A percentile compares a stretch with the other conserved stretches of the same genome.
These are phyloP conservation scores for Solanum pennellii DNA, from an alignment of 257 asterid genomes.

Conservation along the genomic window DNA sequence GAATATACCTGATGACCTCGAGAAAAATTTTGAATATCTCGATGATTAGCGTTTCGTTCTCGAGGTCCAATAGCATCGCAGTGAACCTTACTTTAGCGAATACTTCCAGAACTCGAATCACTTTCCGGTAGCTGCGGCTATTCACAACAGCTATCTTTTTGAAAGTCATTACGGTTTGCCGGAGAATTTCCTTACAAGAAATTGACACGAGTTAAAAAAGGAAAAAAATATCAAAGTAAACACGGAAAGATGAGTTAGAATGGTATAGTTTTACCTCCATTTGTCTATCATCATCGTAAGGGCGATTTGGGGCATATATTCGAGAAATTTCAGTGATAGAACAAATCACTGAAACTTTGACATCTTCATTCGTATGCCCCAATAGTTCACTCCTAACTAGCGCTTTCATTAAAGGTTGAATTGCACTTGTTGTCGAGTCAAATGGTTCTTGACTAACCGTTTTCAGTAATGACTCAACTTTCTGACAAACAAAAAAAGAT, in stretches of 20 bases:
- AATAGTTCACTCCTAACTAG: constrained; percentile 19
- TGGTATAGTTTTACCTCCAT: constrained; percentile 26
- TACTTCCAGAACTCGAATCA: constrained; percentile 30
- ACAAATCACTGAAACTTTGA: constrained; percentile 33
- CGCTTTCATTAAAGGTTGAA: constrained; percentile 35
- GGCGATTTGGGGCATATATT: constrained; percentile 38
- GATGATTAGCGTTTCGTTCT: constrained; percentile 12
- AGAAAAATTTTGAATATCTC: constrained; percentile 39
- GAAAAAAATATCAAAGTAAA: neutral
- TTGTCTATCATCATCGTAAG: constrained; percentile 22
- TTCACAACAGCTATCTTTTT: constrained; percentile 25
- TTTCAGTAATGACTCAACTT: constrained; percentile 26
- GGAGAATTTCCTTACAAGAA: constrained; percentile 26
- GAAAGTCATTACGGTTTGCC: constrained; percentile 22
- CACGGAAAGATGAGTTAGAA: neutral
- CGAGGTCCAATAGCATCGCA: constrained; percentile 38
- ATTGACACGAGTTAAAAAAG: neutral
- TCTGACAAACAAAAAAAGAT: constrained; percentile 11
- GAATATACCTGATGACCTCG: constrained; percentile 25
- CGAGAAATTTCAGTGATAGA: constrained; percentile 48
- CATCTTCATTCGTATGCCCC: constrained; percentile 15
- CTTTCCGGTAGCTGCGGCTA: constrained; percentile 16
- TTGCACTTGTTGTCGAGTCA: constrained; percentile 13
- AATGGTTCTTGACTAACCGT: constrained; percentile 39
- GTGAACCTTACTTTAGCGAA: constrained; percentile 28